Evolutionary conservation across 352 stramenopile genomes (phyloP), one percentile per base, ranked within the genome.

Genomic region (Phytophthora tentaculata): DNA sequence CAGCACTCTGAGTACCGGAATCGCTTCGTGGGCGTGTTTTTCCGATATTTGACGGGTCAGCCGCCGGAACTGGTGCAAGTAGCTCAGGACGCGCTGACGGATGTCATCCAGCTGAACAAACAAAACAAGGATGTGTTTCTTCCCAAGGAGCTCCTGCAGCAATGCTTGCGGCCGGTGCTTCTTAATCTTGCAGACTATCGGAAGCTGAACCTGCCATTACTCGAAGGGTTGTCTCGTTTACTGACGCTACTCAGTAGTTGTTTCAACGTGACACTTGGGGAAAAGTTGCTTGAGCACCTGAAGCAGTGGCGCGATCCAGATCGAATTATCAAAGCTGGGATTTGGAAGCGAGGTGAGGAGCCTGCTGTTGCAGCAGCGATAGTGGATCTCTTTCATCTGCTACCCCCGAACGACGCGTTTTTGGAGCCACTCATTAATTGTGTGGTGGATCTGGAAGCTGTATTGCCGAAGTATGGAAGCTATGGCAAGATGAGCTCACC

Each of bases 261-360:
- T 81, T 99, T 99, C 65, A 99, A 99, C 57, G 96, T 98, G 35
- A 98, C 96, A 13, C 79, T 99, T 0, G 97, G 96, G 6, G 97
- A 99, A 66, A 99, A 99, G 70, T 70, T 99, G 28, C 72, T 99
- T 1, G 97, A 99, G 61, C 97, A 99, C 67, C 70, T 99, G 14
- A 96, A 98, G 69, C 94, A 98, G 67, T 98, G 91, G 91, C 81
- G 87, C 19, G 90, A 97, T 57, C 91, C 92, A 0, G 90, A 96
- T 37, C 88, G 90, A 32, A 97, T 97, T 44, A 87, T 96, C 28
- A 96, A 97, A 77, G 91, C 92, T 41, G 80, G 65, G n/a, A 98
- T 95, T 64, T 98, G 92, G 92, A 97, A 97, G 57, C 78, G 87
- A 2, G 97, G 97, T 2, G 94, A 99, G 69, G 97, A 99, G 61